Conservation (phyloP, 345 rosid genomes). For the Eucalyptus marginata region DNA sequence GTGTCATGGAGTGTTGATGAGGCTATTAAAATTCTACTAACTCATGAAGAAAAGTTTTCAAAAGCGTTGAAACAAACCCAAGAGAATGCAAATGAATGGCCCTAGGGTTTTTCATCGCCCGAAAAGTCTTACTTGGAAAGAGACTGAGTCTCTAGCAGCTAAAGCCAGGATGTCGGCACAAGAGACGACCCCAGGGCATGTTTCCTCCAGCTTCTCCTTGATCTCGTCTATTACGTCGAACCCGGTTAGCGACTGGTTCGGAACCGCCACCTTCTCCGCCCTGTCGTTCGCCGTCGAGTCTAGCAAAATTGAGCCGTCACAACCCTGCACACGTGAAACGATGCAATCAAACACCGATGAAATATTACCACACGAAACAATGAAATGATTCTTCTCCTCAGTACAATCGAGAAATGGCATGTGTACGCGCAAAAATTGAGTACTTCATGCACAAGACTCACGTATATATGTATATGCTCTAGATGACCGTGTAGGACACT, state of each 20-base stretch:
- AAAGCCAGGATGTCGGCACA: constrained; percentile 39
- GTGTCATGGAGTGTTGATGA: neutral
- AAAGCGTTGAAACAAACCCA: neutral
- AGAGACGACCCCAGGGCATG: constrained; percentile 32
- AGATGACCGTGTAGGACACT: neutral
- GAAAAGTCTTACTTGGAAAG: constrained; percentile 12
- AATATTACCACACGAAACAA: neutral
- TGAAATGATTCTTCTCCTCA: neutral
- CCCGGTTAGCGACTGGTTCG: constrained; percentile 16
- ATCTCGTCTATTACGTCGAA: constrained; percentile 22
- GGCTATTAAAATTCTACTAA: neutral
- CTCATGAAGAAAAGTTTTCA: neutral
- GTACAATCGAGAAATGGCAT: neutral
- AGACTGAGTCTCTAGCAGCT: constrained; percentile 23
- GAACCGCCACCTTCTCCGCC: constrained; percentile 19
- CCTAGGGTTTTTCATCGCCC: neutral
- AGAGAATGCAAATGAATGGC: neutral
- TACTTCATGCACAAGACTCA: neutral
- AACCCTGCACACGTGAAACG: constrained; percentile 3
- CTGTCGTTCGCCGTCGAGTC: constrained; percentile 8
- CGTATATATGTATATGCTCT: neutral
- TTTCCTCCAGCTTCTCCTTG: constrained; percentile 12
- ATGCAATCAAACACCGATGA: neutral
- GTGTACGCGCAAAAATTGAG: neutral
- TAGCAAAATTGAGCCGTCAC: constrained; percentile 25